Percentiles rank a stretch among this genome's conserved stretches.
These are phyloP conservation scores for Saccharomycopsis malanga DNA, from an alignment of 805 yeast species.

Conservation along the genomic window DNA sequence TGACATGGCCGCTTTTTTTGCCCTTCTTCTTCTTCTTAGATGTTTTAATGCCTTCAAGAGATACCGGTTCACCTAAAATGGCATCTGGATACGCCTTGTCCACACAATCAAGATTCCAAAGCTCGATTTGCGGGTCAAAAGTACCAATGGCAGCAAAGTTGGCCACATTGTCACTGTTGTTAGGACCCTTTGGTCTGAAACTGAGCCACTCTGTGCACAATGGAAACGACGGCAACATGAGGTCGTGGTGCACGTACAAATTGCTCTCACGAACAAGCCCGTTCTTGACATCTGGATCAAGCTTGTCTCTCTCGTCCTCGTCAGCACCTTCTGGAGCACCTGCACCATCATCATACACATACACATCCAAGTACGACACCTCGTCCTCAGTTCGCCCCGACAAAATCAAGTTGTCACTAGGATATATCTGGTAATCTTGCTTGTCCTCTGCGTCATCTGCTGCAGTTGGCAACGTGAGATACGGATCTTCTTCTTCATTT, in stretches of 20 bases:
- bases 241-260: slow-evolving; percentile 90
- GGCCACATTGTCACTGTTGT: slow-evolving; percentile 39
- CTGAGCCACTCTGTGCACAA: slow-evolving; percentile 94
- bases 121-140: slow-evolving; percentile 93
- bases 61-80: slow-evolving; percentile 73
- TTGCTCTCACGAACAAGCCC: slow-evolving; percentile 68
- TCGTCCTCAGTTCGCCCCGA: slow-evolving; percentile 97
- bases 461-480: slow-evolving; percentile 46
- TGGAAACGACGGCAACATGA: slow-evolving; percentile 96
- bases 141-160: slow-evolving; percentile 96
- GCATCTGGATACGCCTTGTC: slow-evolving; percentile 94
- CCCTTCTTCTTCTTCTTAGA: slow-evolving; percentile 40
- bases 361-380: slow-evolving; percentile 83
- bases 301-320: slow-evolving; percentile 58
- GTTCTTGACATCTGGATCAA: slow-evolving; percentile 38
- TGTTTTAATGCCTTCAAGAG: slow-evolving; percentile 34
- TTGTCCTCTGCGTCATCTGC: slow-evolving; percentile 61
- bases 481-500: slow-evolving; percentile 48
- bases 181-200: slow-evolving; percentile 50
- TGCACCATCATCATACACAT: slow-evolving; percentile 90
- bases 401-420: slow-evolving; percentile 82
- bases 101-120: slow-evolving; percentile 90
- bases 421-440: slow-evolving; percentile 76
- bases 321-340: slow-evolving; percentile 65
- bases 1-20: slow-evolving; percentile 42